These are phyloP conservation scores for Alternaria postmessia DNA, from an alignment of 2,329 filamentous ascomycete species.

Conservation along the genomic window DNA sequence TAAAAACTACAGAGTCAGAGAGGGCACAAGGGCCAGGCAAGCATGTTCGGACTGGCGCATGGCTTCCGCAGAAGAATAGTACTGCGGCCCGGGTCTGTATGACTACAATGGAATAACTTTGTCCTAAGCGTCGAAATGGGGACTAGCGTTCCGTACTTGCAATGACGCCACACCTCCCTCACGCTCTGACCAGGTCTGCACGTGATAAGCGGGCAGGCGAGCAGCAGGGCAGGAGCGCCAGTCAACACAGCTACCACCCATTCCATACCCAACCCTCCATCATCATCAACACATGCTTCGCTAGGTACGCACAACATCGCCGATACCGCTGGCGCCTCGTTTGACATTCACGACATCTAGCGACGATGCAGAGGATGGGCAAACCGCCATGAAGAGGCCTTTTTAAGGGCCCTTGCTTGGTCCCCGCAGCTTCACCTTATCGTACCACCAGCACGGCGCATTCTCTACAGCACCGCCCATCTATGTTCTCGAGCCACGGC, in stretches of 20 bases:
- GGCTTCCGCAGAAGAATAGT: slow-evolving; percentile 9
- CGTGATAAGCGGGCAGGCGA: slow-evolving; percentile 13
- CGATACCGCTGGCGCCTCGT: not conserved
- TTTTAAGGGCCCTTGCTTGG: not conserved
- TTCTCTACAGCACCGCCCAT: slow-evolving; percentile 1
- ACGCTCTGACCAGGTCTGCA: slow-evolving; percentile 1
- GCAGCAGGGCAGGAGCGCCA: not conserved
- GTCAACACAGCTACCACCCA: slow-evolving; percentile 2
- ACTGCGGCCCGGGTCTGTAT: slow-evolving; percentile 17
- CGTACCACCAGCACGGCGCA: not conserved
- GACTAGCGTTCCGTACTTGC: slow-evolving; percentile 15
- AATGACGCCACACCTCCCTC: slow-evolving; percentile 14
- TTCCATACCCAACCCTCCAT: slow-evolving; percentile 5
- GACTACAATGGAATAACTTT: slow-evolving; percentile 29
- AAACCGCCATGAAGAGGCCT: slow-evolving; percentile 3
- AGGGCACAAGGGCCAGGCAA: slow-evolving; percentile 22
- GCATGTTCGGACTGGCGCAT: slow-evolving; percentile 26
- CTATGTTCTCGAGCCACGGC: not conserved
- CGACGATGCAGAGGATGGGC: slow-evolving; percentile 11
- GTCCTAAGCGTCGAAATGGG: slow-evolving; percentile 18
- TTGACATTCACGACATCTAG: not conserved
- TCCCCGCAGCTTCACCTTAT: slow-evolving; percentile 9
- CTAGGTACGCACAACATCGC: not conserved
- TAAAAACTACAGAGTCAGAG: slow-evolving; percentile 11
- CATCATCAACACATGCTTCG: slow-evolving; percentile 7